Base-by-base conservation (phyloP, 1,139 yeast species). In the Saccharomyces uvarum region DNA sequence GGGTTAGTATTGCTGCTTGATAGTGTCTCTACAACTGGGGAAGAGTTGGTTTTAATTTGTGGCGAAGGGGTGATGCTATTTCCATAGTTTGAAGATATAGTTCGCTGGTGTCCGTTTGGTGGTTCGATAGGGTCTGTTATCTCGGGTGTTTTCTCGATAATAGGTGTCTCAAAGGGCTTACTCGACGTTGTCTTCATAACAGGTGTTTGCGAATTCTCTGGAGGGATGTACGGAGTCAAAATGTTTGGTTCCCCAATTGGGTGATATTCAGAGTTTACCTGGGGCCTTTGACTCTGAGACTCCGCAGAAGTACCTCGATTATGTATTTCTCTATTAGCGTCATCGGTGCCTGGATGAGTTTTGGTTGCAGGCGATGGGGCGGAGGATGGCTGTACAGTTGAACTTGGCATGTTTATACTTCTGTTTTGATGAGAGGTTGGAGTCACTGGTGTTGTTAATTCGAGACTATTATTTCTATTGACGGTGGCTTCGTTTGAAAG, bases 151-250 rank as follows among this genome's bases (percentile, higher is more conserved):
- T 38, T 38, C 7, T 38, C 13, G 44, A 38, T 38, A 16, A 4
- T 38, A 3, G 44, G 44, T 4, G 44, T 38, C 8, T 9, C n/a
- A 38, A 38, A 38, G 4, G 44, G 44, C 6, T 16, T 38, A 13
- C 19, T 38, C 3, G 44, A 38, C 4, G 44, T 38, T 16, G n/a
- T 42, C 29, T 54, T 50, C 13, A 31, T 24, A 11, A 48, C 49
- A 2, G 59, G 59, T 3, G 59, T 57, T 19, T 50, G 31, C 29
- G 51, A 53, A 27, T 28, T 29, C 13, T 54, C 57, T 14, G 53
- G 27, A 13, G 49, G 46, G 13, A 42, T 29, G 26, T 56, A 53
- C 14, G 60, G 60, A 3, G 60, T 57, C 32, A 57, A 51, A 28
- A 57, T 57, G 47, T 57, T 57, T 9, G 49, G 52, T 13, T 29